Evolutionary conservation across 306 rosid genomes (phyloP).

Genomic region (Albizia julibrissin): DNA sequence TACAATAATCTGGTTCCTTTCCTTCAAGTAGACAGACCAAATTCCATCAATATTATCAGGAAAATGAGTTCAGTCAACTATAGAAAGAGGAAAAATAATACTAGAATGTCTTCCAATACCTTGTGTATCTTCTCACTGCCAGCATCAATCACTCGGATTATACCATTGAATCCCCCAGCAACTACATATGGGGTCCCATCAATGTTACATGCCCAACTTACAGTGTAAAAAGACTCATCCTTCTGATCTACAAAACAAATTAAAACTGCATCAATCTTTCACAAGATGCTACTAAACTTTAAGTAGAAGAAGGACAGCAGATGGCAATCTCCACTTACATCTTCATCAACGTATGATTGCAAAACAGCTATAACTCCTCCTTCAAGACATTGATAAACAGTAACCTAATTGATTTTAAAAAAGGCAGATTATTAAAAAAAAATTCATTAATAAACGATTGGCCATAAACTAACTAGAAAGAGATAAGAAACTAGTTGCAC

Average conservation of each 20-base stretch:
- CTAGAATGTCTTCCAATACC: slow-evolving; percentile 48
- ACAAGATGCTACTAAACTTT: neutral
- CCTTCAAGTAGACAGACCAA: slow-evolving; percentile 25
- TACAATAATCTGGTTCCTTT: neutral
- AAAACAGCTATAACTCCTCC: slow-evolving; percentile 85
- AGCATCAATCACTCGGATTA: slow-evolving; percentile 78
- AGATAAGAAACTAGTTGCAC: neutral
- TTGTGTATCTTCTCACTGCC: slow-evolving; percentile 84
- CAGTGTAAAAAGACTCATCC: slow-evolving; percentile 95
- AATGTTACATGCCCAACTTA: slow-evolving; percentile 76
- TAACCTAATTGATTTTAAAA: slow-evolving; percentile 47
- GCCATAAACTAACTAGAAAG: neutral
- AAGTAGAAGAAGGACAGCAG: neutral
- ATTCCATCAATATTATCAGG: neutral
- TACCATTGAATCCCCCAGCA: slow-evolving; percentile 91
- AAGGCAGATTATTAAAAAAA: neutral
- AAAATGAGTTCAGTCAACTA: neutral
- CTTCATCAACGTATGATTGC: slow-evolving; percentile 94
- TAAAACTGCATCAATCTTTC: slow-evolving; percentile 30
- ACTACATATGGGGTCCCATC: slow-evolving; percentile 75
- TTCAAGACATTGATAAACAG: slow-evolving; percentile 50
- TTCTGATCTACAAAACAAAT: slow-evolving; percentile 77
- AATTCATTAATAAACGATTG: neutral
- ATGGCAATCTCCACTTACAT: slow-evolving; percentile 55
- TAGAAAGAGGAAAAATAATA: neutral